A percentile compares a stretch with the other conserved stretches of the same genome.
phyloP scores from a whole-genome alignment of 306 rosid species.

The Gastrolobium villosum region DNA sequence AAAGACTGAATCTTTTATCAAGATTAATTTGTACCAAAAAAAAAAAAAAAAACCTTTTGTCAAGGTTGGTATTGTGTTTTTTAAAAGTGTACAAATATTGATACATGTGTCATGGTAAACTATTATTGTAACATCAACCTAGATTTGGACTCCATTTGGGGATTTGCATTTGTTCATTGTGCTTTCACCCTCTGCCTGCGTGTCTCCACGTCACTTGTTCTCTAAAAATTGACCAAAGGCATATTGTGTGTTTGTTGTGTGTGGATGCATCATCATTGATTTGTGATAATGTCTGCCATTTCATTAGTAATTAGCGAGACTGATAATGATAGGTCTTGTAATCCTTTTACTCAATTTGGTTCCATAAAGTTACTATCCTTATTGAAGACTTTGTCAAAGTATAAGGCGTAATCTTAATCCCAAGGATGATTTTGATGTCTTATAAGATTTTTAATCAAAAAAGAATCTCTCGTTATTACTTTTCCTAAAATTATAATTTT shows the following conservation, averaged over 20 bases:
- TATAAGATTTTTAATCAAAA: too few relatives aligned
- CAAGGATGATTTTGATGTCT: too few relatives aligned
- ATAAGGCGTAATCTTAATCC: too few relatives aligned
- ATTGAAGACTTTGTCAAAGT: too few relatives aligned
- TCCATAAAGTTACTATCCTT: background rate
- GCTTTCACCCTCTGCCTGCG: background rate
- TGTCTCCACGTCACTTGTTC: slow-evolving; percentile 47
- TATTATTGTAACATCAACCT: slow-evolving; percentile 43
- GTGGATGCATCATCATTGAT: background rate
- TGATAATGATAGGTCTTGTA: background rate
- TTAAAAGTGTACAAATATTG: slow-evolving; percentile 47
- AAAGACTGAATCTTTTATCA: slow-evolving; percentile 28
- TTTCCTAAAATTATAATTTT: too few relatives aligned
- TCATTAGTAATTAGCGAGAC: background rate
- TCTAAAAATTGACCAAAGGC: slow-evolving; percentile 13
- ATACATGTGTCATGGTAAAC: slow-evolving; percentile 37
- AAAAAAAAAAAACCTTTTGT: background rate
- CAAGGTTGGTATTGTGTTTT: slow-evolving; percentile 35
- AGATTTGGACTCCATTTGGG: slow-evolving; percentile 41
- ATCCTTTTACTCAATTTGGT: slow-evolving; percentile 10
- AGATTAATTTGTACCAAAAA: too few relatives aligned
- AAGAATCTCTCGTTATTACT: too few relatives aligned
- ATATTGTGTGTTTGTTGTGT: slow-evolving; percentile 14
- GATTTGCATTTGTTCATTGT: slow-evolving; percentile 1
- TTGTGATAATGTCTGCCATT: slow-evolving; percentile 46